Evolutionary conservation across 495 filamentous ascomycete genomes (phyloP), one percentile per base, ranked within the genome.

Genomic region (Friedmanniomyces simplex): DNA sequence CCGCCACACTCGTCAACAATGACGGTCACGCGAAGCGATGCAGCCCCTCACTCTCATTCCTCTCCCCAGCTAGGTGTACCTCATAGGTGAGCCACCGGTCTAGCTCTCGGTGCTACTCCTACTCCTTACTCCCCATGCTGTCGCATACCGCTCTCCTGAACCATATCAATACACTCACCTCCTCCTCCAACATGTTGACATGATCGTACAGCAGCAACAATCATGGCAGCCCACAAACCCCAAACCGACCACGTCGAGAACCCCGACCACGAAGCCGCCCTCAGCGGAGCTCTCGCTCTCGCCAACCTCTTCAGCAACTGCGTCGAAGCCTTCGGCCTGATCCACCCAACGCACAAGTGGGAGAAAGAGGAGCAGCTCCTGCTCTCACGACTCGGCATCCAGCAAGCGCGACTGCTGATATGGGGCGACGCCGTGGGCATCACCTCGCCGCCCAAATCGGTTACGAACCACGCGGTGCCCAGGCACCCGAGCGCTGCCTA

Each of bases 381-480:
- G 2, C 63, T 72, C 20, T 56, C 58, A 6, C 55, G 60, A 18
- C 65, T 72, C 2, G 69, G 69, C 25, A 49, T 72, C 26, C 63
- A 72, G 55, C 69, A 72, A 45, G 66, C 64, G 3, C 58, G 68
- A 0, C 62, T 72, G 20, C 63, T 72, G 28, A 67, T 68, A 20
- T 72, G 66, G 54, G 69, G 68, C 46, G 68, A 72, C 56, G 58
- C 53, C 12, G 63, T 70, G 21, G 68, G 68, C 28, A 66, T 72
- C 26, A 66, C 63, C 26, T 66, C 64, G 0, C 68, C 66, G 18
- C 65, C 68, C 13, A 43, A 51, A 4, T 59, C 39, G 20, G 68
- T 71, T 25, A 68, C 68, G 0, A 43, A 61, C 28, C 63, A 61
- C 47, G 66, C 68, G 28, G 57, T 71, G 11, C 68, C 68, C 25